Base-by-base conservation (phyloP, 306 rosid species). In the Medicago arabica region DNA sequence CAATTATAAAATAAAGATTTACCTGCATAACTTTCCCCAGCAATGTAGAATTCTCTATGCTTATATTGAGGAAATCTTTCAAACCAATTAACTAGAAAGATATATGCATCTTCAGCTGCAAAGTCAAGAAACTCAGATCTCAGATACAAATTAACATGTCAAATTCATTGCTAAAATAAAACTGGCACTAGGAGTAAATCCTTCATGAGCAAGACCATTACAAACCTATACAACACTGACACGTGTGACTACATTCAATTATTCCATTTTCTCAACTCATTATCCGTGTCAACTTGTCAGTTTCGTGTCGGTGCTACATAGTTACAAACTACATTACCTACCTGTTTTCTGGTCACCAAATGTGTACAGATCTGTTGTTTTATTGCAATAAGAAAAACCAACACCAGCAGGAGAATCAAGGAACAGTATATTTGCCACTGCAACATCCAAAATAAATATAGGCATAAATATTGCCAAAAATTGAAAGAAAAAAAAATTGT, bases 21-120 rank as follows among this genome's bases (percentile, higher is more conserved):
- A 90, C 99, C 99, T 85, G 98, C 98, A 86, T 96, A 96, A 80
- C 98, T 96, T 88, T 96, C 99, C 65, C 98, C 99, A 62, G 93
- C 92, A 80, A 96, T 90, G 85, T 92, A 92, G 85, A 96, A 92
- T 75, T 90, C 93, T 81, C 98, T 86, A 78, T 89, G 90, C 82
- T 89, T 92, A 78, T 96, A 96, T 78, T 90, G 96, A 25, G 99
- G 97, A 85, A 96, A 96, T 82, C 99, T 88, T 80, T 92, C 94
- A 70, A 96, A 96, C 99, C 99, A 96, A 69, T 87, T 84, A 65
- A 90, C 86, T 65, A 92, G 88, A 86, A 96, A 96, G 28, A 72
- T 67, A 80, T 96, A 89, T 17, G 99, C 85, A 88, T 90, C 99
- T 72, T 88, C 92, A 54, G 99, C 99, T 96, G 87, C 81, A 84